Conservation (phyloP, 2,329 filamentous ascomycete species). For the Phoma sp. region DNA sequence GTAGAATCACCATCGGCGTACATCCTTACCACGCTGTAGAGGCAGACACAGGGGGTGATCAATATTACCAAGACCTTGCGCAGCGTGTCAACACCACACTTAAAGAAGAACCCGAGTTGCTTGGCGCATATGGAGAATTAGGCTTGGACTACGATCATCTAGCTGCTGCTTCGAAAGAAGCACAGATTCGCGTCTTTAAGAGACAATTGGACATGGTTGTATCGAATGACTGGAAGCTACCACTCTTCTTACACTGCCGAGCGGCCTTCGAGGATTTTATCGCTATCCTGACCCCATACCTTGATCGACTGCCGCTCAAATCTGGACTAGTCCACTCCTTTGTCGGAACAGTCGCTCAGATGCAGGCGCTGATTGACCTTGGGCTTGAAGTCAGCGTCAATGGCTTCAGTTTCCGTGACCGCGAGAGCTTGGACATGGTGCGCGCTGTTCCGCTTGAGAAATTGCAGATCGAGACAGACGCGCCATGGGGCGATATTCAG, state of each 20-base stretch:
- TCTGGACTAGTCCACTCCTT: slow-evolving; percentile 51
- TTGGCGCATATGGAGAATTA: slow-evolving; percentile 58
- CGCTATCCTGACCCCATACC: slow-evolving; percentile 49
- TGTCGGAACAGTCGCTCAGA: slow-evolving; percentile 49
- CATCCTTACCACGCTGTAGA: slow-evolving; percentile 59
- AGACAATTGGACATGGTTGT: slow-evolving; percentile 52
- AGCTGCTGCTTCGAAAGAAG: slow-evolving; percentile 51
- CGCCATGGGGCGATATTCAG: slow-evolving; percentile 56
- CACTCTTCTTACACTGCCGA: slow-evolving; percentile 53
- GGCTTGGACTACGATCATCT: slow-evolving; percentile 59
- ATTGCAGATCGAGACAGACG: slow-evolving; percentile 57
- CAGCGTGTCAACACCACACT: slow-evolving; percentile 27
- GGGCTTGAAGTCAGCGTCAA: slow-evolving; percentile 58
- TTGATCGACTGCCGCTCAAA: slow-evolving; percentile 42
- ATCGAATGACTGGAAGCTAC: slow-evolving; percentile 41
- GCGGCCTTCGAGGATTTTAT: slow-evolving; percentile 54
- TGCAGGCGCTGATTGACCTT: slow-evolving; percentile 47
- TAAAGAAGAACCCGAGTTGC: slow-evolving; percentile 20
- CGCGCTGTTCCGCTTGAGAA: slow-evolving; percentile 48
- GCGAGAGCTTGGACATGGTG: slow-evolving; percentile 53
- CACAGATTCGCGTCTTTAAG: slow-evolving; percentile 50
- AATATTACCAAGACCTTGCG: slow-evolving; percentile 35
- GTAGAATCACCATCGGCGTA: slow-evolving; percentile 56
- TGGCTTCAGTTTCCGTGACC: slow-evolving; percentile 54
- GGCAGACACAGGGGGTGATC: slow-evolving; percentile 42